These are phyloP conservation scores for Rosa rugosa DNA, from an alignment of 306 rosid genomes.

Conservation along the genomic window DNA sequence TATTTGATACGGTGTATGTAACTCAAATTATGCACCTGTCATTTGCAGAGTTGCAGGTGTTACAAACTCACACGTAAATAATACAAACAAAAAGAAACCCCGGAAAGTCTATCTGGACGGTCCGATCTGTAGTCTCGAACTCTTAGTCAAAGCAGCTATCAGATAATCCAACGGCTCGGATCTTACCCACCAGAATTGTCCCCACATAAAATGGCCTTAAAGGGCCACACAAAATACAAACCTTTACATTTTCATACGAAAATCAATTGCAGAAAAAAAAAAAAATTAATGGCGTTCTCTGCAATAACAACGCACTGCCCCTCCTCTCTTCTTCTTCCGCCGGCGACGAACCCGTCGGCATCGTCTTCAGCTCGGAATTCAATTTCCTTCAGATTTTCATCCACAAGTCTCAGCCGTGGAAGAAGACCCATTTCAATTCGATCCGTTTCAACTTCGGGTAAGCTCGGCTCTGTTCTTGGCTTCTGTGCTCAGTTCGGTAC, in stretches of 20 bases:
- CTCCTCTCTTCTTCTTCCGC: conserved; percentile 49
- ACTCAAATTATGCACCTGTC: too few relatives aligned
- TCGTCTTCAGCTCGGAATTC: conserved; percentile 35
- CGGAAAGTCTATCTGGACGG: neutral
- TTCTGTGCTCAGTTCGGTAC: neutral
- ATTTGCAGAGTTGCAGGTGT: too few relatives aligned
- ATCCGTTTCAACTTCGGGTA: conserved; percentile 64
- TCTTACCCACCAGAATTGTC: neutral
- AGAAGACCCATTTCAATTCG: conserved; percentile 62
- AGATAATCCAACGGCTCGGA: neutral
- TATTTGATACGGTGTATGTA: too few relatives aligned
- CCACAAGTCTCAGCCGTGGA: conserved; percentile 34
- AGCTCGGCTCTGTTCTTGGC: neutral
- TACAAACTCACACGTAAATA: too few relatives aligned
- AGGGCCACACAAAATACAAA: neutral
- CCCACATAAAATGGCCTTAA: neutral
- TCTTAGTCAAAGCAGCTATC: neutral
- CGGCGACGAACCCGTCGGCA: conserved; percentile 16
- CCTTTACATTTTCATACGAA: neutral
- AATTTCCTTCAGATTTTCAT: conserved; percentile 43
- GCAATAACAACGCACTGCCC: conserved; percentile 39
- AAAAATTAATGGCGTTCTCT: conserved; percentile 62
- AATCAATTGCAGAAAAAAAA: neutral
- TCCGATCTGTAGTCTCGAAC: neutral
- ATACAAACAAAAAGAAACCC: neutral